Percentiles rank a stretch among this genome's conserved stretches.
These are phyloP conservation scores for Trichoderma arundinaceum DNA, from an alignment of 2,329 filamentous ascomycete species.

Conservation along the genomic window DNA sequence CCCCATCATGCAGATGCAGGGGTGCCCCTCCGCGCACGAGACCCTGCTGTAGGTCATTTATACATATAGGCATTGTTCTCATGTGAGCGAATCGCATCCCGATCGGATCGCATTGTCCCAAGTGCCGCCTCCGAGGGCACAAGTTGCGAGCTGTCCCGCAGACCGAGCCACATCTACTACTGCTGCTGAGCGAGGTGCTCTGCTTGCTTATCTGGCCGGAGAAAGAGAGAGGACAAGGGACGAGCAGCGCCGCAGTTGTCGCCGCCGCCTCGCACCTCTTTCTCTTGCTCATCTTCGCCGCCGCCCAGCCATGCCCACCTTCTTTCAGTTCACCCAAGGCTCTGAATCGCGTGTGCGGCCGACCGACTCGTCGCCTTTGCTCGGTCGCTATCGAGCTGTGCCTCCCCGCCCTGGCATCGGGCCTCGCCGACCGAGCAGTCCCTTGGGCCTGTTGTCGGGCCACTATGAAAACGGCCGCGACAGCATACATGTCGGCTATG, in stretches of 20 bases:
- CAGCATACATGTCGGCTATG: conserved; percentile 64
- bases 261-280: conserved; percentile 19
- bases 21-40: conserved; percentile 30
- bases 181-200: no score
- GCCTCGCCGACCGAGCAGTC: conserved; percentile 43
- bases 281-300: background rate
- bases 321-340: conserved; percentile 72
- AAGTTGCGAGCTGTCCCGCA: background rate
- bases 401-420: conserved; percentile 49
- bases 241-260: conserved; percentile 17
- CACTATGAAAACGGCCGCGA: conserved; percentile 49
- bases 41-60: conserved; percentile 27
- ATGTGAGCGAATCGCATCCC: conserved; percentile 15
- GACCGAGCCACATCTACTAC: background rate
- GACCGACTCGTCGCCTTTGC: conserved; percentile 63
- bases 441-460: conserved; percentile 50
- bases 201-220: background rate
- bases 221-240: conserved; percentile 1
- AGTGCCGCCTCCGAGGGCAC: background rate
- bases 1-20: conserved; percentile 29
- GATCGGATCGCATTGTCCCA: background rate
- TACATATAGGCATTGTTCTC: conserved; percentile 15
- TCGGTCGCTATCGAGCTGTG: conserved; percentile 70
- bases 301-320: conserved; percentile 59
- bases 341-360: conserved; percentile 61